A percentile compares a stretch with the other conserved stretches of the same genome.
These are phyloP conservation scores for Solanum peruvianum DNA, from an alignment of 257 asterid species.

Conservation along the genomic window DNA sequence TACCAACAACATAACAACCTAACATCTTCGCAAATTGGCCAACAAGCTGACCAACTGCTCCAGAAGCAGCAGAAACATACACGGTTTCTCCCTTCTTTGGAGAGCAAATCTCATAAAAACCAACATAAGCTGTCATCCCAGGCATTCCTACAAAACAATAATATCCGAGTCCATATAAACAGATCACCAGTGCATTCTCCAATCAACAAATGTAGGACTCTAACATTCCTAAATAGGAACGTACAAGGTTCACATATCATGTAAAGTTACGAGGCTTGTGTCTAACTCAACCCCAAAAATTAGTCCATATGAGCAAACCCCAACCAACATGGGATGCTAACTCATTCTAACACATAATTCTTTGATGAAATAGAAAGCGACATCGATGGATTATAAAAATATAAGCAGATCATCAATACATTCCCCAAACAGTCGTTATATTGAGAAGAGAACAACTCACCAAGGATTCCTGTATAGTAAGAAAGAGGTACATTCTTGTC, in stretches of 20 bases:
- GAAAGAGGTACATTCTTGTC: slow-evolving; percentile 37
- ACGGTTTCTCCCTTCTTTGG: slow-evolving; percentile 8
- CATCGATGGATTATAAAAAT: not conserved
- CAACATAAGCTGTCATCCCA: slow-evolving; percentile 11
- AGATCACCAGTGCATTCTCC: not conserved
- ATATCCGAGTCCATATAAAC: not conserved
- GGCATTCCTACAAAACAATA: slow-evolving; percentile 1
- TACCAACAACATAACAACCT: slow-evolving; percentile 16
- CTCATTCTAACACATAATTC: not conserved
- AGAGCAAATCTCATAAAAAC: slow-evolving; percentile 7
- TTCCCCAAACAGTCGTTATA: not conserved
- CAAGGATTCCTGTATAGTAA: slow-evolving; percentile 52
- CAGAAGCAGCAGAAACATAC: slow-evolving; percentile 5
- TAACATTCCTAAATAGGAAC: not conserved
- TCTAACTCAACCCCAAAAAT: not conserved
- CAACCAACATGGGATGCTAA: not conserved
- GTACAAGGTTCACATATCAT: not conserved
- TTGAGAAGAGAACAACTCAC: slow-evolving; percentile 4
- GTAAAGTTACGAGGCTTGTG: not conserved
- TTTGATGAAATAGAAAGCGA: not conserved
- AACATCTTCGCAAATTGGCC: slow-evolving; percentile 13
- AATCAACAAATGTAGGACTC: not conserved
- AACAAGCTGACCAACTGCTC: slow-evolving; percentile 17
- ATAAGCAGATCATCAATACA: not conserved
- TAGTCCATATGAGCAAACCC: not conserved